These are phyloP conservation scores for Penstemon newberryi DNA, from an alignment of 257 asterid species.

Conservation along the genomic window DNA sequence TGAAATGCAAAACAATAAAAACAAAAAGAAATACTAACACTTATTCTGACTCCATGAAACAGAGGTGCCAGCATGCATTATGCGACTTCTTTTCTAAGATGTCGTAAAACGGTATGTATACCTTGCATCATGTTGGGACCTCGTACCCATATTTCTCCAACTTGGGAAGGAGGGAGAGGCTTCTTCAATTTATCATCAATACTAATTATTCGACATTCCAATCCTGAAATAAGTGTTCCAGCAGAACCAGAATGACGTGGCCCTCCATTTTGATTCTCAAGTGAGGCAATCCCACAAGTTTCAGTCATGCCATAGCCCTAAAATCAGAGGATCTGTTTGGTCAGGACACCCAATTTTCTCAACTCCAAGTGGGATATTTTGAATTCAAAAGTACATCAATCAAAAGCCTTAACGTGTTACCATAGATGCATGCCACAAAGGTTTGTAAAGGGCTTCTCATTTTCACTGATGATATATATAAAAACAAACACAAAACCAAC, in stretches of 20 bases:
- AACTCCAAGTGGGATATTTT: slow-evolving; percentile 3
- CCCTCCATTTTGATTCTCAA: slow-evolving; percentile 57
- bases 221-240: slow-evolving; percentile 68
- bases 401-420: not conserved
- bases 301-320: slow-evolving; percentile 99
- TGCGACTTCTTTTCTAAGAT: no score
- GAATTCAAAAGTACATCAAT: not conserved
- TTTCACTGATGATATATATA: not conserved
- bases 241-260: slow-evolving; percentile 85
- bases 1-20: no score
- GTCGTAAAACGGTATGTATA: slow-evolving; percentile 17
- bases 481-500: not conserved
- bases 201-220: slow-evolving; percentile 74
- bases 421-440: not conserved
- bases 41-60: no score
- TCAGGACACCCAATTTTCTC: not conserved
- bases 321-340: slow-evolving; percentile 25
- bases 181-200: slow-evolving; percentile 48
- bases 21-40: no score
- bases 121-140: slow-evolving; percentile 96
- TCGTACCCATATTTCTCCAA: slow-evolving; percentile 94
- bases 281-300: slow-evolving; percentile 68
- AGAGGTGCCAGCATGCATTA: no score
- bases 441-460: not conserved
- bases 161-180: slow-evolving; percentile 76